phyloP scores from a whole-genome alignment of 2,329 filamentous ascomycete genomes.

The Whalleya microplaca region DNA sequence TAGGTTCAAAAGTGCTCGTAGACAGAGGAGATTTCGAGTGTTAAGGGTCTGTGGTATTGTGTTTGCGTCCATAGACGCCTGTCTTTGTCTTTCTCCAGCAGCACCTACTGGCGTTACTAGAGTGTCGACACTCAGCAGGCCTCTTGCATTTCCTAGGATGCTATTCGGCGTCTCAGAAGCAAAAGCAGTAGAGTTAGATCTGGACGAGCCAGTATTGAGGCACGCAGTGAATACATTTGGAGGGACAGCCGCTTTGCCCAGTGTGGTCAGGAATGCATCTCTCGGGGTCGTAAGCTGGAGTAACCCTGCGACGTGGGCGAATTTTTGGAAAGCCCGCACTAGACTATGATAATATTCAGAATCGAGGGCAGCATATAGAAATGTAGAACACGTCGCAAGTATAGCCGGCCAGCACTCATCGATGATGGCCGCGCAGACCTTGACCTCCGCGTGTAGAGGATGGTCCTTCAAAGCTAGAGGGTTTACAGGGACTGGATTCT shows the following conservation, averaged over 20 bases:
- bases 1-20: slow-evolving; percentile 89
- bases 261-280: slow-evolving; percentile 91
- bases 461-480: slow-evolving; percentile 77
- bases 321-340: slow-evolving; percentile 91
- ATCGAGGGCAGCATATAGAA: slow-evolving; percentile 88
- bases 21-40: slow-evolving; percentile 85
- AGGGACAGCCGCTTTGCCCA: slow-evolving; percentile 91
- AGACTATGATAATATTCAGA: slow-evolving; percentile 92
- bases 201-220: slow-evolving; percentile 52
- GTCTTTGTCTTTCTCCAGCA: slow-evolving; percentile 61
- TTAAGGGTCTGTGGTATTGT: slow-evolving; percentile 63
- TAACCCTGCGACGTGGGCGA: slow-evolving; percentile 91
- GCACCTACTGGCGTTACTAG: slow-evolving; percentile 63
- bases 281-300: slow-evolving; percentile 82
- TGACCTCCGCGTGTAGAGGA: slow-evolving; percentile 70
- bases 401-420: slow-evolving; percentile 96
- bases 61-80: slow-evolving; percentile 59
- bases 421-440: slow-evolving; percentile 79
- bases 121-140: slow-evolving; percentile 74
- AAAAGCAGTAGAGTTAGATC: slow-evolving; percentile 49
- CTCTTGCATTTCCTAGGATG: slow-evolving; percentile 73
- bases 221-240: slow-evolving; percentile 72
- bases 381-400: slow-evolving; percentile 92
- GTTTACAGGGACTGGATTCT: slow-evolving; percentile 80
- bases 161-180: slow-evolving; percentile 56